Conservation (phyloP, 2,329 filamentous ascomycete genomes). For the Hymenoscyphus fructigenus region DNA sequence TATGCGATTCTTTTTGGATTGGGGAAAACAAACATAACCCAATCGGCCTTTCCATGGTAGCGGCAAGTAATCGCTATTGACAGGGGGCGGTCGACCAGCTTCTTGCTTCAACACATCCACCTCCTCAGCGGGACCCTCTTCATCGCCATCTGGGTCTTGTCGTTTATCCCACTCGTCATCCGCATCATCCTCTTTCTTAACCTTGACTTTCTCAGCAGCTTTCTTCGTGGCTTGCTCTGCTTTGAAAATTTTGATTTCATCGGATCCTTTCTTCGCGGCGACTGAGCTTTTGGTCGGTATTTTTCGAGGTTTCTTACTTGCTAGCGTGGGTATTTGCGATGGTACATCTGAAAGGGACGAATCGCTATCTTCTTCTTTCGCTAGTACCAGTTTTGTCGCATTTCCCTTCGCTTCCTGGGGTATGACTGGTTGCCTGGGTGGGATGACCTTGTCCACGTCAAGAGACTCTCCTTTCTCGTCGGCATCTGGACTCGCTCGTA, state of each 20-base stretch:
- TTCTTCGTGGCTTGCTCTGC: constrained; percentile 35
- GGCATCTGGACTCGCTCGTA: constrained; percentile 35
- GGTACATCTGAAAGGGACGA: constrained; percentile 26
- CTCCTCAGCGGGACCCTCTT: constrained; percentile 30
- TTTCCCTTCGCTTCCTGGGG: constrained; percentile 15
- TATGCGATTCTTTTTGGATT: neutral
- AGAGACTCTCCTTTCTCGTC: constrained; percentile 33
- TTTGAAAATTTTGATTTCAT: constrained; percentile 36
- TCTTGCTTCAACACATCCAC: constrained; percentile 32
- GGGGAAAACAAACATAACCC: constrained; percentile 69
- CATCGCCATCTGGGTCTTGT: constrained; percentile 33
- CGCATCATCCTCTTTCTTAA: constrained; percentile 30
- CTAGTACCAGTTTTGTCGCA: constrained; percentile 9
- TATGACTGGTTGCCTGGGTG: neutral
- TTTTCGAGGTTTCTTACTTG: constrained; percentile 31
- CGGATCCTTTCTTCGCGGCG: constrained; percentile 35
- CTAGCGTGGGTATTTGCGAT: constrained; percentile 10
- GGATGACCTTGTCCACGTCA: constrained; percentile 20
- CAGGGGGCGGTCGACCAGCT: constrained; percentile 58
- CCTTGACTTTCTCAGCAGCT: constrained; percentile 19
- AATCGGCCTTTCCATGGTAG: constrained; percentile 87
- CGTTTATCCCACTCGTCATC: constrained; percentile 33
- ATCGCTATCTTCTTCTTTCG: constrained; percentile 24
- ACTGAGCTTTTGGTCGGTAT: constrained; percentile 33
- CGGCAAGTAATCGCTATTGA: constrained; percentile 81